Evolutionary conservation across 2,329 filamentous ascomycete genomes (phyloP), one percentile per base, ranked within the genome.

Genomic region (Calonectria crousiana): DNA sequence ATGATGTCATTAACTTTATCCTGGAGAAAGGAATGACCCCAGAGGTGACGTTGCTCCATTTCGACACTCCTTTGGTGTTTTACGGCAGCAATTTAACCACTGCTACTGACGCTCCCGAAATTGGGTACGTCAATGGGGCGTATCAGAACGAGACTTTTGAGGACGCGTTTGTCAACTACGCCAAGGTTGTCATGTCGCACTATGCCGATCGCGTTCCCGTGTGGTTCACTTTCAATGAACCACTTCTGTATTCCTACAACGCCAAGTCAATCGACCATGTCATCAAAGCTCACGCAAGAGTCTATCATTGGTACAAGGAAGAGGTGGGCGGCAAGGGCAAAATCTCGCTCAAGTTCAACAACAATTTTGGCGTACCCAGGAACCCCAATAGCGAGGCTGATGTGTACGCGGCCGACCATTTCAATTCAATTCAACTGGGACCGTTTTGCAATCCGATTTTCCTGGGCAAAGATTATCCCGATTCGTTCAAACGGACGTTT

Each of bases 201-300:
- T 90, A 87, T 75, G 87, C 87, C 5, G 86, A 90, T 70, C 85
- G 89, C 0, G 88, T 91, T 0, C 85, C 88, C 0, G 83, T 87
- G 5, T 90, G 88, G 87, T 88, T 87, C 76, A 90, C 88, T 1
- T 90, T 89, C 80, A 90, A 90, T 75, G 89, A 90, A 79, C 88
- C 88, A 2, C 81, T 88, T 0, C 78, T 88, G 1, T 84, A 85
- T 30, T 82, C 84, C 3, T 80, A 82, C 65, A 86, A 87, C 66
- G 85, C 86, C 2, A 84, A 84, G 18, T 80, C 82, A 3, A 81
- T 84, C 13, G 82, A 87, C 68, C 82, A 85, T 30, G 86, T 88
- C 14, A 76, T 90, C 74, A 87, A 87, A 71, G 84, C 89, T 0
- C 89, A 91, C 71, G 88, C 88, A 0, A 83, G 86, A 28, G 84